Percentiles rank a stretch among this genome's conserved stretches.
phyloP scores from a whole-genome alignment of 305 asterid species.

The Solanum hybrid region DNA sequence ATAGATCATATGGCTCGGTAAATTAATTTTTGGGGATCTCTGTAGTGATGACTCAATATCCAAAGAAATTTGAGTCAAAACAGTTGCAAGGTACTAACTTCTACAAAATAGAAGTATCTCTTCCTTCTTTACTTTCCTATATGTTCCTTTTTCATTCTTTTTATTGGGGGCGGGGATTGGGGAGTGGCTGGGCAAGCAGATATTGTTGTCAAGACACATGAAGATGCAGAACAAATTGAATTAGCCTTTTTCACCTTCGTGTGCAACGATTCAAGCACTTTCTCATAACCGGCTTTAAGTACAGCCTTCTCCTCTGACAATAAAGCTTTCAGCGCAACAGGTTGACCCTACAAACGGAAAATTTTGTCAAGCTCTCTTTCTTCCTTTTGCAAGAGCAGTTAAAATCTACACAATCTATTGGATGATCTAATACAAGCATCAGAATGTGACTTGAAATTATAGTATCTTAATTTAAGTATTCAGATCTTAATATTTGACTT shows the following conservation, averaged over 20 bases:
- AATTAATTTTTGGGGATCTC: not conserved
- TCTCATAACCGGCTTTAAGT: constrained; percentile 78
- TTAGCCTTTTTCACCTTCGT: constrained; percentile 28
- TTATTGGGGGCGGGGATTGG: not conserved
- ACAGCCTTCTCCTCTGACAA: constrained; percentile 75
- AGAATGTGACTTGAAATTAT: not conserved
- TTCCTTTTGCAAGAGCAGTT: not conserved
- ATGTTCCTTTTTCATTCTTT: not conserved
- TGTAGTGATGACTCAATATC: not conserved
- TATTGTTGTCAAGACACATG: not conserved
- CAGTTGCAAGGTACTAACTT: not conserved
- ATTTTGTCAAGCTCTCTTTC: not conserved
- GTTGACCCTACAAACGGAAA: constrained; percentile 37
- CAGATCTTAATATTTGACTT: not conserved
- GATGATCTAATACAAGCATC: not conserved
- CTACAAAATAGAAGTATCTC: not conserved
- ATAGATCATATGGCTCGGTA: not conserved
- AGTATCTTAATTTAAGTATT: not conserved
- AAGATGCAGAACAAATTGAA: not conserved
- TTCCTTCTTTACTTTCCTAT: not conserved
- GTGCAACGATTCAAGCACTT: constrained; percentile 58
- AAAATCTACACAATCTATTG: not conserved
- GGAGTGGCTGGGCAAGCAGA: not conserved
- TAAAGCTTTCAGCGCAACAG: constrained; percentile 64
- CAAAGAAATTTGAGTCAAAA: not conserved